Evolutionary conservation across 2,329 filamentous ascomycete species (phyloP).

Genomic region (Aspergillus puulaauensis): DNA sequence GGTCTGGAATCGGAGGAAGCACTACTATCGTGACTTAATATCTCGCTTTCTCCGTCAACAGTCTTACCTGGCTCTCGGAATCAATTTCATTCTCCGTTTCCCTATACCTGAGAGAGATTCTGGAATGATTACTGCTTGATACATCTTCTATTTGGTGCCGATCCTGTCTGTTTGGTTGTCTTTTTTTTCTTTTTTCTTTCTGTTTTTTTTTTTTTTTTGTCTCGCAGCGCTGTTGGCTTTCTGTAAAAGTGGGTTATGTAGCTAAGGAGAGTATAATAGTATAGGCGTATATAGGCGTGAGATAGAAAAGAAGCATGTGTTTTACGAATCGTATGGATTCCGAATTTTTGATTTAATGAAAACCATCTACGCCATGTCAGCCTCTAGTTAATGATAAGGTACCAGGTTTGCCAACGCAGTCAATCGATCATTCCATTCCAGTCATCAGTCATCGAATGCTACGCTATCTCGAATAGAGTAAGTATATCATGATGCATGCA

Average conservation of each 20-base stretch:
- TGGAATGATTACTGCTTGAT: neutral
- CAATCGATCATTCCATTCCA: constrained; percentile 12
- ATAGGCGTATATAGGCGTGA: neutral
- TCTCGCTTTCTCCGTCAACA: neutral
- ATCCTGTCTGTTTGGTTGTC: neutral
- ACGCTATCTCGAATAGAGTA: neutral
- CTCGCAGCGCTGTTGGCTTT: neutral
- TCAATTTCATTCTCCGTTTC: neutral
- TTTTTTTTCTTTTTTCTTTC: neutral
- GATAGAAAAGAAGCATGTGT: neutral
- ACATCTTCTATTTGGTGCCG: neutral
- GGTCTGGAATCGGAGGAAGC: constrained; percentile 26
- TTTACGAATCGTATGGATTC: too few species aligned
- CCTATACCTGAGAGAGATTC: neutral
- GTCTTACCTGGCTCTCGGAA: neutral
- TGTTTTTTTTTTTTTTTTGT: neutral
- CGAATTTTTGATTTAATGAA: too few species aligned
- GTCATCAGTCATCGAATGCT: constrained; percentile 18
- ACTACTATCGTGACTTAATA: constrained; percentile 15
- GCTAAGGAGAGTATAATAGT: neutral
- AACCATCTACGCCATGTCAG: neutral
- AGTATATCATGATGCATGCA: neutral
- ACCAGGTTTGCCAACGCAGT: neutral
- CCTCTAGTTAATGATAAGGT: neutral
- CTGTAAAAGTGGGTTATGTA: neutral